A percentile compares a stretch with the other conserved stretches of the same genome.
phyloP scores from a whole-genome alignment of 495 filamentous ascomycete species.

The Xylaria telfairii region DNA sequence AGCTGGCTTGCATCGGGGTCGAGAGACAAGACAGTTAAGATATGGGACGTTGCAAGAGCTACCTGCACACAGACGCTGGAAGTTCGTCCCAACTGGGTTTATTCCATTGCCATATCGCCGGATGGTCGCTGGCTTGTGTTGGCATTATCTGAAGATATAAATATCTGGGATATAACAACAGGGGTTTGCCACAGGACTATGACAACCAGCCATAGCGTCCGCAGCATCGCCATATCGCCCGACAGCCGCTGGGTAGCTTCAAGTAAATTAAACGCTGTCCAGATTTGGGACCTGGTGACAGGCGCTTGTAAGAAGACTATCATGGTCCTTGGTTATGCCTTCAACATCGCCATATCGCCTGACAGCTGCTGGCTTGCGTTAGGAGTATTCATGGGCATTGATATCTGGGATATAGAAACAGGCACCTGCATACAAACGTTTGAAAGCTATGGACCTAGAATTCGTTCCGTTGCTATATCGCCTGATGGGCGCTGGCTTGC shows the following conservation, averaged over 20 bases:
- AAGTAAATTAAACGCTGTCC: neutral
- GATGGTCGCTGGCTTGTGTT: neutral
- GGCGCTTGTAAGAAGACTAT: neutral
- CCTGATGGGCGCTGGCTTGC: conserved; percentile 30
- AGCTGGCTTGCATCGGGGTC: neutral
- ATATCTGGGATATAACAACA: neutral
- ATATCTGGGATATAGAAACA: too few relatives aligned
- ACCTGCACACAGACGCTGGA: neutral
- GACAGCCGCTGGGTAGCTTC: neutral
- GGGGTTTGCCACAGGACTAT: neutral
- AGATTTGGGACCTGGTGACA: neutral
- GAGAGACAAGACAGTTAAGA: neutral
- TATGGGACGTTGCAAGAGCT: neutral
- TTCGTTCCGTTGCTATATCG: conserved; percentile 18
- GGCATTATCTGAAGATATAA: neutral
- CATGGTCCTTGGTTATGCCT: too few relatives aligned
- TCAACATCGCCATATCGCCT: neutral
- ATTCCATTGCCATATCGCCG: neutral
- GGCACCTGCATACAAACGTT: conserved; percentile 23
- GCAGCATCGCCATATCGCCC: neutral
- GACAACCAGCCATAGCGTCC: too few relatives aligned
- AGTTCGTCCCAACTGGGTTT: neutral
- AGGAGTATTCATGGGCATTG: neutral
- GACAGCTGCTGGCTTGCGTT: conserved; percentile 10
- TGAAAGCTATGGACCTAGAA: neutral